Percentiles rank a stretch among this genome's conserved stretches.
Conservation (phyloP, 805 yeast genomes). For the Starmera quercuum region DNA sequence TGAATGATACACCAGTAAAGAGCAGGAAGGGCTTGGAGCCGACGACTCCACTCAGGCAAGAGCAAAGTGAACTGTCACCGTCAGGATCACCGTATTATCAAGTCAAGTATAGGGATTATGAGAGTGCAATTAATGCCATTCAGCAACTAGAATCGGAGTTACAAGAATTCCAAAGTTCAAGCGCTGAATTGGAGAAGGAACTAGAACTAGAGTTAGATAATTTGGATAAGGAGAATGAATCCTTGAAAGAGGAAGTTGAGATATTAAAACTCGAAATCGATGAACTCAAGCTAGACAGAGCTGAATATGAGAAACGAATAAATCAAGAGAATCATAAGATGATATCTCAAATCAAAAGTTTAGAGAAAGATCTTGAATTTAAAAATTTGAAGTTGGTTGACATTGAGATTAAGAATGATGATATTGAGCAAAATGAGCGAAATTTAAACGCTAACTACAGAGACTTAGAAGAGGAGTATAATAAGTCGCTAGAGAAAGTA, state of each 20-base stretch:
- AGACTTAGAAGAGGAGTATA: constrained; percentile 28
- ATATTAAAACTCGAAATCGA: constrained; percentile 16
- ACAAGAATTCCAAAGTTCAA: constrained; percentile 33
- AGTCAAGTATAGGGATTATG: constrained; percentile 19
- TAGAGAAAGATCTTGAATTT: constrained; percentile 22
- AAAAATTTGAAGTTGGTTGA: constrained; percentile 27
- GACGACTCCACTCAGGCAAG: no score
- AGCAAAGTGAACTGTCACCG: background rate
- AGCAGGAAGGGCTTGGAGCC: no score
- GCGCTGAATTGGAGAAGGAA: constrained; percentile 37
- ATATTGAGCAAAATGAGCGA: constrained; percentile 33
- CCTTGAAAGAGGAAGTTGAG: constrained; percentile 12
- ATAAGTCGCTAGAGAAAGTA: constrained; percentile 26
- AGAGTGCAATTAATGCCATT: constrained; percentile 27
- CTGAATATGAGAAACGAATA: constrained; percentile 21
- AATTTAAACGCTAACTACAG: constrained; percentile 23
- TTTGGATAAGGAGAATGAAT: constrained; percentile 21
- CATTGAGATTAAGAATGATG: constrained; percentile 36
- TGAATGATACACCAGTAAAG: no score
- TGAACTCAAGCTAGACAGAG: constrained; percentile 19
- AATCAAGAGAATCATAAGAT: constrained; percentile 13
- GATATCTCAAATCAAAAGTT: constrained; percentile 11
- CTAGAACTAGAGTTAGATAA: constrained; percentile 20
- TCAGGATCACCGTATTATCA: background rate
- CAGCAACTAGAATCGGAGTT: constrained; percentile 33